phyloP scores from a whole-genome alignment of 2,329 filamentous ascomycete species.

The Exophiala mesophila region DNA sequence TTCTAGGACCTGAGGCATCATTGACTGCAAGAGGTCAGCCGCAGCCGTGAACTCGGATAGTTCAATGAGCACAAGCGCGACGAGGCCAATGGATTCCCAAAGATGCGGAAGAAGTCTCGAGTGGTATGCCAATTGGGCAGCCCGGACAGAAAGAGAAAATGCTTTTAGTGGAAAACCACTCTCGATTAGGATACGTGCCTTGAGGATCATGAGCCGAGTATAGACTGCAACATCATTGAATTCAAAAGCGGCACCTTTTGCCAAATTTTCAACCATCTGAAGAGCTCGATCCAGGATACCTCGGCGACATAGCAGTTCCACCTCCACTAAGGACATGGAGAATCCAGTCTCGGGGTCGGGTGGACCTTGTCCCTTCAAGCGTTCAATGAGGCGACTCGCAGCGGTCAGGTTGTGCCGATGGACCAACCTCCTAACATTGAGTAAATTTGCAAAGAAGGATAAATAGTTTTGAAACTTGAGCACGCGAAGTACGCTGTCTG shows the following conservation, averaged over 20 bases:
- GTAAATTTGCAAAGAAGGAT: constrained; percentile 39
- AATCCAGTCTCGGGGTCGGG: constrained; percentile 57
- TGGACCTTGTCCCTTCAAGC: constrained; percentile 50
- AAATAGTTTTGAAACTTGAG: constrained; percentile 67
- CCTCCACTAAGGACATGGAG: constrained; percentile 54
- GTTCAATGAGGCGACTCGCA: constrained; percentile 53
- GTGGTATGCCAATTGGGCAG: constrained; percentile 67
- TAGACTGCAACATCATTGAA: constrained; percentile 62
- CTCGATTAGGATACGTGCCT: constrained; percentile 64
- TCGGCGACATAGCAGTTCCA: constrained; percentile 54
- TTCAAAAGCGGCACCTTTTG: constrained; percentile 46
- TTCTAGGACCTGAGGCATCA: constrained; percentile 73
- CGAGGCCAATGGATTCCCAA: constrained; percentile 64
- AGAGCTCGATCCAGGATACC: constrained; percentile 52
- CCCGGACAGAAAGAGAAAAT: constrained; percentile 71
- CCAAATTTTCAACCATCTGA: constrained; percentile 48
- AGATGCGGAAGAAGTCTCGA: constrained; percentile 64
- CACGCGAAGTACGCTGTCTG: constrained; percentile 60
- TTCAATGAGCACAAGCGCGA: constrained; percentile 65
- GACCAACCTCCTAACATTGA: constrained; percentile 40
- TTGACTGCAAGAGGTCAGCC: constrained; percentile 57
- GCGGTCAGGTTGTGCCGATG: constrained; percentile 51
- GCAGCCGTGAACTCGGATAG: constrained; percentile 68
- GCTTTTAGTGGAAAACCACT: constrained; percentile 66
- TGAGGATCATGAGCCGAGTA: constrained; percentile 66